phyloP scores from a whole-genome alignment of 345 rosid species.

The Citrus reticulata region DNA sequence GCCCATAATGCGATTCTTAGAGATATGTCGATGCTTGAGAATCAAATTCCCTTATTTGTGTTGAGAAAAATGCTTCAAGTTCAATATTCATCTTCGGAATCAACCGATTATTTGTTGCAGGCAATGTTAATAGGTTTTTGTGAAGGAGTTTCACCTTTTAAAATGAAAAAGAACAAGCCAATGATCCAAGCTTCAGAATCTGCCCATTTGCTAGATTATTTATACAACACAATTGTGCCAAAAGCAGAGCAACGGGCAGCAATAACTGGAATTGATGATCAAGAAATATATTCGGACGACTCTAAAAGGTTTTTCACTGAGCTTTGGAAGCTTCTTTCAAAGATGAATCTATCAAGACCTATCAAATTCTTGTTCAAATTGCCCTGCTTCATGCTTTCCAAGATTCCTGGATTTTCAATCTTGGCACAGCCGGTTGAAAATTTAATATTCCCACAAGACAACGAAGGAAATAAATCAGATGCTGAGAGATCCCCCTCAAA shows the following conservation, averaged over 20 bases:
- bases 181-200: not conserved
- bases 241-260: not conserved
- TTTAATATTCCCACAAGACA: slow-evolving; percentile 11
- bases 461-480: slow-evolving; percentile 11
- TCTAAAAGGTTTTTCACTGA: slow-evolving; percentile 16
- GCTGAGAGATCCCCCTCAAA: not conserved
- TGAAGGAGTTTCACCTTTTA: not conserved
- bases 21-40: slow-evolving; percentile 34
- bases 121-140: not conserved
- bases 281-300: not conserved
- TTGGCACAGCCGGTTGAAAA: slow-evolving; percentile 30
- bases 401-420: slow-evolving; percentile 45
- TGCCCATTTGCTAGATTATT: not conserved
- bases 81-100: not conserved
- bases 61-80: slow-evolving; percentile 35
- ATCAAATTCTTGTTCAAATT: slow-evolving; percentile 29
- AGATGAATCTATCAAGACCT: slow-evolving; percentile 29
- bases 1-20: not conserved
- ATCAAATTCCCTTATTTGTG: slow-evolving; percentile 65
- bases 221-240: not conserved
- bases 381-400: slow-evolving; percentile 51
- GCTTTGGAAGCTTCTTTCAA: slow-evolving; percentile 28
- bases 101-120: not conserved
- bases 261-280: not conserved
- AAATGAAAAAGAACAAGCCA: not conserved